These are phyloP conservation scores for Cyclostephanos invisitatus DNA, from an alignment of 108 stramenopile species.

Conservation along the genomic window DNA sequence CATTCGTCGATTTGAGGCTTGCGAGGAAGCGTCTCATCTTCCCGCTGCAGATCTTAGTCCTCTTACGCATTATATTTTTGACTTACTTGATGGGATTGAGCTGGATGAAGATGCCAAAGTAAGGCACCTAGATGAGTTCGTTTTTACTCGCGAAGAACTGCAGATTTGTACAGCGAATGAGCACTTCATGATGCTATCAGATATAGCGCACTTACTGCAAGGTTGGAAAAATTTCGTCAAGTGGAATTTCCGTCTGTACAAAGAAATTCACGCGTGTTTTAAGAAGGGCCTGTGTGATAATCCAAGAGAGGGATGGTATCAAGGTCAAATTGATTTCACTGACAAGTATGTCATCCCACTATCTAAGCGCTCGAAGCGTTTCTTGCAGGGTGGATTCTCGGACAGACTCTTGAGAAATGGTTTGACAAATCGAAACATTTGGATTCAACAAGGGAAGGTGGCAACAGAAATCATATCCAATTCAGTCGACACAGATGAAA, in stretches of 20 bases:
- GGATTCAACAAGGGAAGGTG: slow-evolving; percentile 17
- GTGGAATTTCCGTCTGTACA: slow-evolving; percentile 57
- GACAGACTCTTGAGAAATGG: slow-evolving; percentile 6
- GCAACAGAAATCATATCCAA: slow-evolving; percentile 14
- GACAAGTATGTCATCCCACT: slow-evolving; percentile 47
- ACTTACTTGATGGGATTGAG: slow-evolving; percentile 10
- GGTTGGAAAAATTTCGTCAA: slow-evolving; percentile 53
- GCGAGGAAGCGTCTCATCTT: neutral
- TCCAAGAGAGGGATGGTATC: slow-evolving; percentile 37
- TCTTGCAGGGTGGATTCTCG: slow-evolving; percentile 21
- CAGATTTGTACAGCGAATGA: slow-evolving; percentile 40
- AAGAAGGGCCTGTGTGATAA: slow-evolving; percentile 28
- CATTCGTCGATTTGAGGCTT: slow-evolving; percentile 24
- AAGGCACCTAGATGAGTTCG: slow-evolving; percentile 28
- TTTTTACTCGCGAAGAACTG: slow-evolving; percentile 12
- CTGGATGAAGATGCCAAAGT: slow-evolving; percentile 20
- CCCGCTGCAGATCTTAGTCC: slow-evolving; percentile 28
- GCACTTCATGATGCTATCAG: slow-evolving; percentile 48
- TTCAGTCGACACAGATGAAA: slow-evolving; percentile 9
- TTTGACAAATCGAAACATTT: slow-evolving; percentile 12
- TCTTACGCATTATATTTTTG: slow-evolving; percentile 18
- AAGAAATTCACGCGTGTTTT: slow-evolving; percentile 37
- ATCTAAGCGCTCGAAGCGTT: slow-evolving; percentile 8
- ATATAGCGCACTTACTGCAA: slow-evolving; percentile 56
- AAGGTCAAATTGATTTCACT: slow-evolving; percentile 50